These are phyloP conservation scores for Penicillium cosmopolitanum DNA, from an alignment of 495 filamentous ascomycete species.

Conservation along the genomic window DNA sequence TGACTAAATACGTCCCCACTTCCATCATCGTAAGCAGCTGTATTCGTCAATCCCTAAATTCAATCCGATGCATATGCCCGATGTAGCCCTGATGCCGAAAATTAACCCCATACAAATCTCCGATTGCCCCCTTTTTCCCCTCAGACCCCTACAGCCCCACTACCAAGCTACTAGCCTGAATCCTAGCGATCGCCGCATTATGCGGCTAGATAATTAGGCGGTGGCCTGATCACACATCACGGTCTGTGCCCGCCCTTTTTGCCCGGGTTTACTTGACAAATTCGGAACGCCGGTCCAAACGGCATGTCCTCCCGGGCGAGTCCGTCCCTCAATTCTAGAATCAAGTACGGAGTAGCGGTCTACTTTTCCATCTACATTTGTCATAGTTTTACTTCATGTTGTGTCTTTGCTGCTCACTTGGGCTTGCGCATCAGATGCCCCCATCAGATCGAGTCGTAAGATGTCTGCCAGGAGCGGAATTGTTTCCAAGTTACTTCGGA, in stretches of 20 bases:
- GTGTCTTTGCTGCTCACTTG: background rate
- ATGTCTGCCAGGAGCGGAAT: background rate
- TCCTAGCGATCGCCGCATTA: background rate
- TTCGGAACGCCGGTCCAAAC: background rate
- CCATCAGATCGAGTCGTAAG: background rate
- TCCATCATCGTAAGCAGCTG: background rate
- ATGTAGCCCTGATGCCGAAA: background rate
- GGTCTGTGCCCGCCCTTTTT: background rate
- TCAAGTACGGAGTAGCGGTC: too few relatives aligned
- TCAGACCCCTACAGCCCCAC: background rate
- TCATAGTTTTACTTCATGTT: too few relatives aligned
- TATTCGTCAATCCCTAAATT: background rate
- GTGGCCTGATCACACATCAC: background rate
- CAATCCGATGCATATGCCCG: background rate
- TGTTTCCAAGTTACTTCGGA: background rate
- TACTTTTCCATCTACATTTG: too few relatives aligned
- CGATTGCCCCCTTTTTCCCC: background rate
- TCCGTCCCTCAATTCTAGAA: background rate
- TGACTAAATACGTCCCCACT: background rate
- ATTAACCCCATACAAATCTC: background rate
- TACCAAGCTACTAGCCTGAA: background rate
- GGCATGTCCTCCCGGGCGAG: background rate
- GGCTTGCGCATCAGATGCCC: too few relatives aligned
- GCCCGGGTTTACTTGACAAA: background rate
- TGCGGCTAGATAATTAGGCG: background rate